Base-by-base conservation (phyloP, 805 yeast genomes). In the Yamadazyma laniorum region DNA sequence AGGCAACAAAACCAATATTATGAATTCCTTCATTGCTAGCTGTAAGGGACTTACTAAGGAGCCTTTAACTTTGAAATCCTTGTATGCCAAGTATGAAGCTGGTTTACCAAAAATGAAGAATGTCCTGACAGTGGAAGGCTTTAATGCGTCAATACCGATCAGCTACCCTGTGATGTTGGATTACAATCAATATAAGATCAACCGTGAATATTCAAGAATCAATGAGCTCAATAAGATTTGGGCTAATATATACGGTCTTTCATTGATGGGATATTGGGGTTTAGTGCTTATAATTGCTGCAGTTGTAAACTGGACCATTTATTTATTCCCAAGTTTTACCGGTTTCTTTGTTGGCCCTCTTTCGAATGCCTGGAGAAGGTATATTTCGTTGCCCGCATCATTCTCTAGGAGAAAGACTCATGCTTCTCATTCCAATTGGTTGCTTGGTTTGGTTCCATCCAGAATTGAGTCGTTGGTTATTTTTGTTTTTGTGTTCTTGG, bases 401-500 rank as follows among this genome's bases (percentile, higher is more conserved):
- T 44, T 45, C 11, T 22, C 21, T 5, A 50, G 42, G 29, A 38
- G 39, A 14, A 52, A 53, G 34, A 37, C 52, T 12, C 19, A 37
- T 21, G 44, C 39, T 13, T 26, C 26, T 19, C 25, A 25, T 14
- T 37, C 14, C 16, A 37, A 41, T 6, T 40, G 58, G 42, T 40
- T 63, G 22, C n/a, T n/a, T n/a, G 6, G 6, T 6, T 21, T 21
- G 9, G 37, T 74, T 27, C 83, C 83, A 0, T 67, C 77, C 4
- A 58, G 82, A 42, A 56, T 72, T 51, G 81, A 78, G 45, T 44
- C 71, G 0, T 36, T 75, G 3, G 50, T 72, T 18, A 57, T 77
- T 15, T 33, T 51, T 12, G 43, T 57, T 1, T 73, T 68, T 57
- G 48, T 61, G 18, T 37, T 59, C 33, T 27, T 50, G 23, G 15